These are phyloP conservation scores for Daedaleopsis sinensis DNA, from an alignment of 768 basidiomycete genomes.

Conservation along the genomic window DNA sequence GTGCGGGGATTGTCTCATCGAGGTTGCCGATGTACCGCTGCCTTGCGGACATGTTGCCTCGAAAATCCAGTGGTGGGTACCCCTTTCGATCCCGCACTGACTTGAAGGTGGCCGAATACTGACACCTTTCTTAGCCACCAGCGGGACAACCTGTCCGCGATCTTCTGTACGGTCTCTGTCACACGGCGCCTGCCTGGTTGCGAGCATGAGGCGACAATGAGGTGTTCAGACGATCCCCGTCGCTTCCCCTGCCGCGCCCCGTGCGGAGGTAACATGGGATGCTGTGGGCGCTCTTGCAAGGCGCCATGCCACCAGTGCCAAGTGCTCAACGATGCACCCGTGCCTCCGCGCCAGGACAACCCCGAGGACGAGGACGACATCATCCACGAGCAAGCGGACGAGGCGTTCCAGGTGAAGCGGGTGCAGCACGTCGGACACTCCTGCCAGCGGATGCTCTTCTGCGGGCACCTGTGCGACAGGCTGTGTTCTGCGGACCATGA, in stretches of 20 bases:
- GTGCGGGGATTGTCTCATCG: slow-evolving; percentile 57
- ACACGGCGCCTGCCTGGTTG: slow-evolving; percentile 50
- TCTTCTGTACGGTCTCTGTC: slow-evolving; percentile 48
- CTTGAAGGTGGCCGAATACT: too few species aligned
- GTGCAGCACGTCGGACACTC: slow-evolving; percentile 41
- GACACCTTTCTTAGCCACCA: slow-evolving; percentile 40
- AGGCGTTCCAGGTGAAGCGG: background rate
- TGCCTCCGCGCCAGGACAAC: background rate
- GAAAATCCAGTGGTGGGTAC: slow-evolving; percentile 32
- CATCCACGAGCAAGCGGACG: background rate
- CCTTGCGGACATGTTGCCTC: slow-evolving; percentile 57
- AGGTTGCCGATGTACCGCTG: slow-evolving; percentile 46
- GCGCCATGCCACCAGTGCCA: slow-evolving; percentile 56
- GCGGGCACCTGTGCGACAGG: slow-evolving; percentile 55
- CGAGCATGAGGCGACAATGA: slow-evolving; percentile 52
- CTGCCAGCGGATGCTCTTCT: slow-evolving; percentile 56
- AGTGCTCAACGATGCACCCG: slow-evolving; percentile 16
- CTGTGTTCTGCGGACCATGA: slow-evolving; percentile 53
- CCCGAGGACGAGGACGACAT: background rate
- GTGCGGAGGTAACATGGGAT: slow-evolving; percentile 51
- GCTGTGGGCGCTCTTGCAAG: slow-evolving; percentile 56
- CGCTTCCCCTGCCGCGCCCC: slow-evolving; percentile 39
- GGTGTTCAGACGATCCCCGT: slow-evolving; percentile 49
- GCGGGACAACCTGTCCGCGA: slow-evolving; percentile 45
- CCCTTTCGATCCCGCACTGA: background rate